phyloP scores from a whole-genome alignment of 2,329 filamentous ascomycete genomes.

The Didymella pomorum region DNA sequence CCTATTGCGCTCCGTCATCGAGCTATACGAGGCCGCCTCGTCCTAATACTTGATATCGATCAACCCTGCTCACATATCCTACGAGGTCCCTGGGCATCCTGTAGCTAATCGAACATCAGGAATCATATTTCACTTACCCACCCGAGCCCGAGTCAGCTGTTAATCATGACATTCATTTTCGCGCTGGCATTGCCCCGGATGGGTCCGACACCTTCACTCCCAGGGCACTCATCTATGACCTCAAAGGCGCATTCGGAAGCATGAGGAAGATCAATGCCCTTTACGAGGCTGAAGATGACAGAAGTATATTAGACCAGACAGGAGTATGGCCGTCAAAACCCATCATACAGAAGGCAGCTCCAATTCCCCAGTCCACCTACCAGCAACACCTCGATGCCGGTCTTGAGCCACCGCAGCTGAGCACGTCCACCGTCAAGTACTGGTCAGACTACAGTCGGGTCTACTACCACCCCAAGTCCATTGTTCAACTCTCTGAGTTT shows the following conservation, averaged over 20 bases:
- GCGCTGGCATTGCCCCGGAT: slow-evolving; percentile 80
- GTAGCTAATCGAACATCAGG: slow-evolving; percentile 59
- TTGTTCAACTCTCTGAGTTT: slow-evolving; percentile 82
- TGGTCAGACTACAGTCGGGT: slow-evolving; percentile 96
- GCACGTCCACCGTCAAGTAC: slow-evolving; percentile 78
- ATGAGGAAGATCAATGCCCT: slow-evolving; percentile 87
- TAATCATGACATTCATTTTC: slow-evolving; percentile 88
- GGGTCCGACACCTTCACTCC: slow-evolving; percentile 92
- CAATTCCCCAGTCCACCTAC: slow-evolving; percentile 76
- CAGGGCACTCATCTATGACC: slow-evolving; percentile 89
- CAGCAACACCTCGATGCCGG: slow-evolving; percentile 81
- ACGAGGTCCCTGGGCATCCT: background rate
- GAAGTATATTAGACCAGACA: slow-evolving; percentile 32
- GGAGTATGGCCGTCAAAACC: slow-evolving; percentile 49
- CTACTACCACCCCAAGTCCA: slow-evolving; percentile 89
- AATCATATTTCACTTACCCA: slow-evolving; percentile 95
- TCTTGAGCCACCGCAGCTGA: slow-evolving; percentile 68
- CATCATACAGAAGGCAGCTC: slow-evolving; percentile 69
- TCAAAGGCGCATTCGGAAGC: slow-evolving; percentile 92
- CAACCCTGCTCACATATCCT: background rate
- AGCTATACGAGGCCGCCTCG: slow-evolving; percentile 10
- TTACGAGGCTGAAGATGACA: slow-evolving; percentile 69
- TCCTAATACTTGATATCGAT: background rate
- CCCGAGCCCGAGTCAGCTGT: slow-evolving; percentile 70
- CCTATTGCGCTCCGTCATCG: slow-evolving; percentile 25